Percentiles rank a stretch among this genome's conserved stretches.
These are phyloP conservation scores for Lactifluus pinguis DNA, from an alignment of 768 basidiomycete genomes.

Conservation along the genomic window DNA sequence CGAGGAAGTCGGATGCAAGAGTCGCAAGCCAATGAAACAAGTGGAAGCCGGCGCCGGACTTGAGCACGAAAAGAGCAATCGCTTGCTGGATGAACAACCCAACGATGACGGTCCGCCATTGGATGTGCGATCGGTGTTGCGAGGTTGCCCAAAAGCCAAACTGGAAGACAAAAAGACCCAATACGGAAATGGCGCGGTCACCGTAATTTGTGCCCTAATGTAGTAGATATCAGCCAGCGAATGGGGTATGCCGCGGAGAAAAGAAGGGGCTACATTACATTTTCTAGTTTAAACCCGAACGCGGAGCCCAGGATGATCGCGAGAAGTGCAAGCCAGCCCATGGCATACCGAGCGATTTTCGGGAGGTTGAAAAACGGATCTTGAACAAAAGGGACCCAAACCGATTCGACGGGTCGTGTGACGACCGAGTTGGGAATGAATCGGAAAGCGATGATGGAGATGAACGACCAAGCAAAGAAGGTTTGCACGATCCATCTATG, in stretches of 20 bases:
- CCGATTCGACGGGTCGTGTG: constrained; percentile 56
- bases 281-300: constrained; percentile 63
- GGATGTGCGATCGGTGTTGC: constrained; percentile 49
- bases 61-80: constrained; percentile 84
- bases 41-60: constrained; percentile 70
- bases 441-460: constrained; percentile 74
- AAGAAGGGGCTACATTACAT: constrained; percentile 27
- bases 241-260: no score
- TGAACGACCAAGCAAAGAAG: constrained; percentile 75
- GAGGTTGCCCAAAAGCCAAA: constrained; percentile 63
- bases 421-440: constrained; percentile 68
- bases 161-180: constrained; percentile 77
- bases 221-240: neutral
- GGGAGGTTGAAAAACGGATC: constrained; percentile 58
- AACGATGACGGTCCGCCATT: constrained; percentile 84
- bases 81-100: constrained; percentile 80
- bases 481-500: constrained; percentile 81
- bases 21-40: constrained; percentile 80
- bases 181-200: constrained; percentile 73
- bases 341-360: constrained; percentile 42
- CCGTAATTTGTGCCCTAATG: constrained; percentile 52
- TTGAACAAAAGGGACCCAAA: constrained; percentile 61
- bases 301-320: constrained; percentile 79
- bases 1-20: constrained; percentile 73
- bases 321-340: constrained; percentile 73